A percentile compares a stretch with the other conserved stretches of the same genome.
Conservation (phyloP, 345 rosid species). For the Eucalyptus melliodora region DNA sequence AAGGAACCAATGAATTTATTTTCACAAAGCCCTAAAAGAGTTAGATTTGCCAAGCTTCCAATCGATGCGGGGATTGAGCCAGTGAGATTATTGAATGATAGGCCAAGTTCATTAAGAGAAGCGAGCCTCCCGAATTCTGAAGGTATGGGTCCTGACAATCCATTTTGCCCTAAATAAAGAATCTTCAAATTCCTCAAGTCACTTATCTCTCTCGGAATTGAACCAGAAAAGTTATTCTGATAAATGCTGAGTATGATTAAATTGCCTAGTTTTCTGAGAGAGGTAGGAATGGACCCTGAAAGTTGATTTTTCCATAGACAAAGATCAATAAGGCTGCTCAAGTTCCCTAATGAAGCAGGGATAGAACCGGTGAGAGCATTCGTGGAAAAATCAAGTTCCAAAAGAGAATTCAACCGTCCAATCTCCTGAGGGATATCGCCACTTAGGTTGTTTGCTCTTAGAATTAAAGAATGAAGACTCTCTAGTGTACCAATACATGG, state of each 20-base stretch:
- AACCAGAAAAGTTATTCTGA: fast-evolving
- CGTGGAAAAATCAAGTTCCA: fast-evolving
- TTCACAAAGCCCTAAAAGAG: fast-evolving
- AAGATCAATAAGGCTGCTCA: background rate
- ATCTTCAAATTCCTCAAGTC: background rate
- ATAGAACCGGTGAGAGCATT: fast-evolving
- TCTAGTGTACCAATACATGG: fast-evolving
- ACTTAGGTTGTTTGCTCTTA: background rate
- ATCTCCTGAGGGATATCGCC: fast-evolving
- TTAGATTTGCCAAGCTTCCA: too few species aligned
- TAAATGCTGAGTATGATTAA: too few species aligned
- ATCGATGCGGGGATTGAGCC: too few species aligned
- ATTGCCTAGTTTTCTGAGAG: fast-evolving
- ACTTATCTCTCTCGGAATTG: background rate
- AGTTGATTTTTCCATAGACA: background rate
- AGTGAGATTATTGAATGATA: too few species aligned
- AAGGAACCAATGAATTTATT: background rate
- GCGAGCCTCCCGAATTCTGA: too few species aligned
- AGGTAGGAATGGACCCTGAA: background rate
- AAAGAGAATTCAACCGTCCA: background rate
- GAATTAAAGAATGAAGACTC: background rate
- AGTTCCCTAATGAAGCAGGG: background rate
- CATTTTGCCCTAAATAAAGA: background rate
- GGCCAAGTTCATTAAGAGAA: too few species aligned
- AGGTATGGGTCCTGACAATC: too few species aligned